phyloP scores from a whole-genome alignment of 257 asterid genomes.

The Solanum appendiculatum region DNA sequence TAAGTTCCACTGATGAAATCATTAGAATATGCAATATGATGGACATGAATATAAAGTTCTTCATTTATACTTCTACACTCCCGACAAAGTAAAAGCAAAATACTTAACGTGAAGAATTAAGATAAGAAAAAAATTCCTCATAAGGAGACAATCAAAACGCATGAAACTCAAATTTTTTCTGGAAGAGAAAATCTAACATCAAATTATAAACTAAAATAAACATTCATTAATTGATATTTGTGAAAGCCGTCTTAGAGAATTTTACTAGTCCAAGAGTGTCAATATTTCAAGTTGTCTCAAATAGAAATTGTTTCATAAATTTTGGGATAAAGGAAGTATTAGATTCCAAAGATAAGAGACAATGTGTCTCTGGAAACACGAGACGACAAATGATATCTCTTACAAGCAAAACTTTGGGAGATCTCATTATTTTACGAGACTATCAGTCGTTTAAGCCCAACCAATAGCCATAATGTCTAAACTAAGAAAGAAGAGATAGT shows the following conservation, averaged over 20 bases:
- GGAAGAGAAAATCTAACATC: background rate
- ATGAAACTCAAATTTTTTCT: background rate
- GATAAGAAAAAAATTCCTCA: background rate
- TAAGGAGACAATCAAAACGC: background rate
- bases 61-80: background rate
- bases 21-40: background rate
- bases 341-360: too few relatives aligned
- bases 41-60: background rate
- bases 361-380: too few relatives aligned
- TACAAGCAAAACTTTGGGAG: too few relatives aligned
- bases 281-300: too few relatives aligned
- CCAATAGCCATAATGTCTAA: background rate
- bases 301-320: too few relatives aligned
- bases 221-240: background rate
- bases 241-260: background rate
- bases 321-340: too few relatives aligned
- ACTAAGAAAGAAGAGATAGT: background rate
- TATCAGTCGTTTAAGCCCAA: background rate
- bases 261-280: background rate
- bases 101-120: background rate
- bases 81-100: background rate
- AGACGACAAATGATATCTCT: too few relatives aligned
- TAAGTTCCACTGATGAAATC: background rate
- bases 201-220: background rate
- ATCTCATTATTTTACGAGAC: background rate